phyloP scores from a whole-genome alignment of 169 alveolate genomes.

The Babesia sp. region DNA sequence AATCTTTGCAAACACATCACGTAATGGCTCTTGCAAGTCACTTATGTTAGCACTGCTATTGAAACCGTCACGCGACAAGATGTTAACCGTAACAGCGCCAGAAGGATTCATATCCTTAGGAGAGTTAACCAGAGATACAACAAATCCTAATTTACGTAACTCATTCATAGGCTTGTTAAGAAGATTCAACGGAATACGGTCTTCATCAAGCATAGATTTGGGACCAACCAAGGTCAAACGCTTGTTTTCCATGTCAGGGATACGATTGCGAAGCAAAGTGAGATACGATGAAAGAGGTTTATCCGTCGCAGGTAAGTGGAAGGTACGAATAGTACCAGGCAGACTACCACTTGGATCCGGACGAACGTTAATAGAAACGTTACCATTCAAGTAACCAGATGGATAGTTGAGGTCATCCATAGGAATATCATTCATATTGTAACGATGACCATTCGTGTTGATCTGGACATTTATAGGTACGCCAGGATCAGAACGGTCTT shows the following conservation, averaged over 20 bases:
- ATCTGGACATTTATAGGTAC: constrained; percentile 51
- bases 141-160: constrained; percentile 29
- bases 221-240: constrained; percentile 32
- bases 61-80: constrained; percentile 55
- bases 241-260: constrained; percentile 50
- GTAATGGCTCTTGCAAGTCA: constrained; percentile 62
- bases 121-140: constrained; percentile 42
- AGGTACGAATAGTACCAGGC: constrained; percentile 56
- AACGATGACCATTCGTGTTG: constrained; percentile 30
- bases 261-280: constrained; percentile 1
- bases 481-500: constrained; percentile 48
- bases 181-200: constrained; percentile 43
- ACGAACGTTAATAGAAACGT: constrained; percentile 38
- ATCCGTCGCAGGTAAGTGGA: constrained; percentile 49
- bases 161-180: constrained; percentile 52
- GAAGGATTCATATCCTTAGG: constrained; percentile 25
- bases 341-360: constrained; percentile 49
- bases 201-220: constrained; percentile 38
- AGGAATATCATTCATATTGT: constrained; percentile 41
- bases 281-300: constrained; percentile 31
- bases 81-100: constrained; percentile 29
- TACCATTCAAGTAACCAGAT: constrained; percentile 44
- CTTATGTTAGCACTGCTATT: constrained; percentile 16
- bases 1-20: constrained; percentile 39
- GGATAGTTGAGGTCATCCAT: constrained; percentile 51